A percentile compares a stretch with the other conserved stretches of the same genome.
Conservation (phyloP, 2,329 filamentous ascomycete genomes). For the Neofusicoccum umdonicola region DNA sequence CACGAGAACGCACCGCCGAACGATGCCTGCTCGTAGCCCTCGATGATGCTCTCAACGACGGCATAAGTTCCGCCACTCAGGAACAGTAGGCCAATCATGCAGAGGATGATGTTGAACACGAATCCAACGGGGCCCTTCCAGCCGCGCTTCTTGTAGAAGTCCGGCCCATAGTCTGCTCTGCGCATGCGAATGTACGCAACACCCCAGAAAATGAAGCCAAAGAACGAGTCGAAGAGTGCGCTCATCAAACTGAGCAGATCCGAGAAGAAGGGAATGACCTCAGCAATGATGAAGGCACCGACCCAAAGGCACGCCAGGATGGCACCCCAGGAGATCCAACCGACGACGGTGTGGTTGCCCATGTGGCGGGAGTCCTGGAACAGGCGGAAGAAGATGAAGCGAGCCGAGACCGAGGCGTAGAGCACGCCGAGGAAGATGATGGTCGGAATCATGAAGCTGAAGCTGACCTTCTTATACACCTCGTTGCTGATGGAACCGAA, state of each 20-base stretch:
- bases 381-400: slow-evolving; percentile 88
- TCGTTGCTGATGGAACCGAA: slow-evolving; percentile 77
- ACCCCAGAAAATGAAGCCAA: slow-evolving; percentile 95
- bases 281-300: slow-evolving; percentile 86
- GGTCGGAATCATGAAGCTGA: slow-evolving; percentile 94
- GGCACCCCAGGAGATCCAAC: slow-evolving; percentile 74
- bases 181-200: slow-evolving; percentile 78
- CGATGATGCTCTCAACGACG: slow-evolving; percentile 68
- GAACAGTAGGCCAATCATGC: slow-evolving; percentile 75
- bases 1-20: slow-evolving; percentile 77
- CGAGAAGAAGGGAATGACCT: slow-evolving; percentile 91
- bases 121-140: slow-evolving; percentile 55
- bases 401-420: slow-evolving; percentile 84
- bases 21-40: slow-evolving; percentile 63
- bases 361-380: slow-evolving; percentile 80
- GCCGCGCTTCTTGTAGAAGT: slow-evolving; percentile 54
- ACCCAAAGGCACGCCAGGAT: slow-evolving; percentile 77
- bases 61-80: slow-evolving; percentile 77
- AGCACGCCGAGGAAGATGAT: slow-evolving; percentile 88
- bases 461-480: slow-evolving; percentile 80
- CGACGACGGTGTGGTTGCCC: slow-evolving; percentile 73
- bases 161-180: slow-evolving; percentile 57
- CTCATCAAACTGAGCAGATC: slow-evolving; percentile 73
- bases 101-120: slow-evolving; percentile 70
- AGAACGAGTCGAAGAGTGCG: slow-evolving; percentile 90